phyloP scores from a whole-genome alignment of 2,329 filamentous ascomycete genomes.

The Fusarium penzigii region DNA sequence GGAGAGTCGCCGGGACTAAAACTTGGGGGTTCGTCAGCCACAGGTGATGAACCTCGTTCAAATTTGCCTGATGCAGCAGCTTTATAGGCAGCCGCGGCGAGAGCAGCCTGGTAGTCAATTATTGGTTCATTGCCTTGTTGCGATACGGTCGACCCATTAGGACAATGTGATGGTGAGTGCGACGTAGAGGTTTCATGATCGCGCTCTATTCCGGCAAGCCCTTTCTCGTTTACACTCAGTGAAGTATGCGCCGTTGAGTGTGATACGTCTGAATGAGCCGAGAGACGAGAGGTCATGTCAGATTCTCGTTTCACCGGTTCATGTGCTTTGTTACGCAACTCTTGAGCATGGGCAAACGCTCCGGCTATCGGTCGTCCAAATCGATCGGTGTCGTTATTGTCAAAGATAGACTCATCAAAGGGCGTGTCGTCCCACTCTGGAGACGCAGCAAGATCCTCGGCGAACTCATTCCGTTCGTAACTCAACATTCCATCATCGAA shows the following conservation, averaged over 20 bases:
- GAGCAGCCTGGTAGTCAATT: slow-evolving; percentile 77
- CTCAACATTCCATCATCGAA: slow-evolving; percentile 65
- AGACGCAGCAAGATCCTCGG: slow-evolving; percentile 43
- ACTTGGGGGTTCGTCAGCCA: slow-evolving; percentile 26
- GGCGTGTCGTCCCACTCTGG: slow-evolving; percentile 52
- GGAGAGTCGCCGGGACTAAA: slow-evolving; percentile 15
- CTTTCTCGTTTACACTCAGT: slow-evolving; percentile 36
- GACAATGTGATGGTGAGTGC: slow-evolving; percentile 9
- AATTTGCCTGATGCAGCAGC: slow-evolving; percentile 79
- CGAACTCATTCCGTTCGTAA: slow-evolving; percentile 46
- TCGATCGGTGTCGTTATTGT: slow-evolving; percentile 64
- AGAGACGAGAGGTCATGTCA: slow-evolving; percentile 47
- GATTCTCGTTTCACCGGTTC: slow-evolving; percentile 45
- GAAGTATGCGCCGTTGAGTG: slow-evolving; percentile 58
- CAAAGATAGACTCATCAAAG: slow-evolving; percentile 76
- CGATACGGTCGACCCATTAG: slow-evolving; percentile 9
- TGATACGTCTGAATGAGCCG: slow-evolving; percentile 43
- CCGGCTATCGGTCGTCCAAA: slow-evolving; percentile 62
- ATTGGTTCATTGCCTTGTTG: slow-evolving; percentile 28
- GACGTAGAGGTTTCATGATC: slow-evolving; percentile 5
- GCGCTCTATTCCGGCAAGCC: slow-evolving; percentile 10
- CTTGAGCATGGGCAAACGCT: slow-evolving; percentile 55
- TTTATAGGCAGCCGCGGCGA: slow-evolving; percentile 78
- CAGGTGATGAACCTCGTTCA: slow-evolving; percentile 55
- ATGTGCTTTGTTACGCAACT: slow-evolving; percentile 35